Percentiles rank a stretch among this genome's conserved stretches.
phyloP scores from a whole-genome alignment of 2,329 filamentous ascomycete species.

The Exserohilum rostratum region DNA sequence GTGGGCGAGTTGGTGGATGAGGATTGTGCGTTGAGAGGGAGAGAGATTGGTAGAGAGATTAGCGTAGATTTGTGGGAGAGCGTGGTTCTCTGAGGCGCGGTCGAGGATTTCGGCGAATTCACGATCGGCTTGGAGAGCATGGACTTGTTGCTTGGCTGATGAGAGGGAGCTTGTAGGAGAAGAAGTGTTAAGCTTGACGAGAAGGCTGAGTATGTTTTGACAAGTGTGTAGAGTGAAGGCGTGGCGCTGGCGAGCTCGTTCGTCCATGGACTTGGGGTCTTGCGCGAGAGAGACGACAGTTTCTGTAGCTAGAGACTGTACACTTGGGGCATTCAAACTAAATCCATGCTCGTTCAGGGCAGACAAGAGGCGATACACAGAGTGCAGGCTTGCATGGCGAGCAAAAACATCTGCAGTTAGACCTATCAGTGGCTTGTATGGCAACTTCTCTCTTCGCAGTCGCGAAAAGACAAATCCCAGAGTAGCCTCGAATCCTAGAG shows the following conservation, averaged over 20 bases:
- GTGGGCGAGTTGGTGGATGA: constrained; percentile 44
- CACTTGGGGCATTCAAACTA: constrained; percentile 11
- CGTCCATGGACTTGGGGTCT: not conserved
- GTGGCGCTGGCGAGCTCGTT: constrained; percentile 12
- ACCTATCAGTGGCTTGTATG: constrained; percentile 21
- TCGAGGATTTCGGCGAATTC: constrained; percentile 37
- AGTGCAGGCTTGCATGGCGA: constrained; percentile 10
- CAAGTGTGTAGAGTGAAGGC: constrained; percentile 10
- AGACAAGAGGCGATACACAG: constrained; percentile 16
- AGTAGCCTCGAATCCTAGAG: constrained; percentile 8
- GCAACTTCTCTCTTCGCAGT: constrained; percentile 17
- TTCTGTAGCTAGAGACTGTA: constrained; percentile 9
- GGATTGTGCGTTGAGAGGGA: constrained; percentile 17
- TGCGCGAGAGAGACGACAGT: constrained; percentile 10
- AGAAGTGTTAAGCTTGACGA: constrained; percentile 2
- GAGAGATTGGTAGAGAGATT: constrained; percentile 19
- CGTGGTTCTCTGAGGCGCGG: constrained; percentile 25
- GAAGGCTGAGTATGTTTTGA: constrained; percentile 12
- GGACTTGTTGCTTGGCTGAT: not conserved
- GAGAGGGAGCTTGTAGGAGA: not conserved
- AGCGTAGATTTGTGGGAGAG: constrained; percentile 34
- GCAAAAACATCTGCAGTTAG: constrained; percentile 14
- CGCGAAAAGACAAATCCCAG: constrained; percentile 20
- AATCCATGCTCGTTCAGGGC: constrained; percentile 12
- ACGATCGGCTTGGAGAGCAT: constrained; percentile 15